Conservation (phyloP, 1,139 yeast genomes). For the Scheffersomyces segobiensis region DNA sequence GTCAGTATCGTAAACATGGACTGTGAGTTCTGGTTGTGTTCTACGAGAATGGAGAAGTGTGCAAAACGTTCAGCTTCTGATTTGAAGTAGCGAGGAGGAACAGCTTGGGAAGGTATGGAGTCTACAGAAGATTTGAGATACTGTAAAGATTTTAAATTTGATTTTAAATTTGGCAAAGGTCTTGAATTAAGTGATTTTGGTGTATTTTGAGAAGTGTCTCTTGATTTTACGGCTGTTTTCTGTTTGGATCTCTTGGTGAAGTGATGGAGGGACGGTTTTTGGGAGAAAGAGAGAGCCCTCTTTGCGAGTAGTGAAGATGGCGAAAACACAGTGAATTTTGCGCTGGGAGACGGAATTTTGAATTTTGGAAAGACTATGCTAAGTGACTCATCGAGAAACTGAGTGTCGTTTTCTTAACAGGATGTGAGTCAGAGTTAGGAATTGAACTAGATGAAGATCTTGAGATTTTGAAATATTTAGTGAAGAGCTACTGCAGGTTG, state of each 20-base stretch:
- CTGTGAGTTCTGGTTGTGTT: slow-evolving; percentile 15
- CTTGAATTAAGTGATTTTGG: background rate
- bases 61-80: slow-evolving; percentile 10
- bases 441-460: background rate
- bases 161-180: background rate
- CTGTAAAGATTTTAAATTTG: background rate
- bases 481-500: background rate
- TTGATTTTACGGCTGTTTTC: background rate
- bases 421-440: background rate
- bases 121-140: background rate
- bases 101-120: slow-evolving; percentile 6
- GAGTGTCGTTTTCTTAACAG: background rate
- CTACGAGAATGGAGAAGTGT: slow-evolving; percentile 14
- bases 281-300: background rate
- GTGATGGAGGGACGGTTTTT: background rate
- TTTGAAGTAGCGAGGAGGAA: slow-evolving; percentile 10
- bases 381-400: background rate
- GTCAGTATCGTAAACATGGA: slow-evolving; percentile 43
- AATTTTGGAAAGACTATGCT: background rate
- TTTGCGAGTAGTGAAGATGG: background rate
- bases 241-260: background rate
- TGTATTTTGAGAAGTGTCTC: background rate
- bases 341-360: background rate
- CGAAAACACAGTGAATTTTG: background rate
- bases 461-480: background rate